Evolutionary conservation across 139 green algal genomes (phyloP).

Genomic region (Tetradesmus lagerheimii): DNA sequence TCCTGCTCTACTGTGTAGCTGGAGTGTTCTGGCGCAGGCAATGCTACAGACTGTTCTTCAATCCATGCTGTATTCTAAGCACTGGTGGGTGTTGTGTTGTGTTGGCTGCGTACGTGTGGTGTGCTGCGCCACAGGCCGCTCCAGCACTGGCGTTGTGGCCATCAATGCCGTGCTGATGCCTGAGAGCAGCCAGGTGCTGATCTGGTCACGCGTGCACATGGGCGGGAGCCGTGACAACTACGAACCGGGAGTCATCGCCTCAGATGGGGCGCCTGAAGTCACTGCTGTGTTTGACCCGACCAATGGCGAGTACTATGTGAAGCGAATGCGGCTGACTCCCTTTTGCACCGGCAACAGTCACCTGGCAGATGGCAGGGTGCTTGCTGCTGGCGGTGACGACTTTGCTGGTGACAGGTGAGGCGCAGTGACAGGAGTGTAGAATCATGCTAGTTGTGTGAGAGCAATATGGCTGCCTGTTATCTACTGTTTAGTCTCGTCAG

Average conservation of each 20-base stretch:
- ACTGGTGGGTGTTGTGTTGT: too few relatives aligned
- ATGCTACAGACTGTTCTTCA: too few relatives aligned
- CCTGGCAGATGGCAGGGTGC: neutral
- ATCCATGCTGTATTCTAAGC: too few relatives aligned
- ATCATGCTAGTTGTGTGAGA: too few relatives aligned
- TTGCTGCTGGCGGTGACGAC: neutral
- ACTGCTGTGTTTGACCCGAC: neutral
- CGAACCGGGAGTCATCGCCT: neutral
- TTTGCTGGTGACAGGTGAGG: neutral
- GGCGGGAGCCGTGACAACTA: neutral
- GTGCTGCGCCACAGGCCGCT: neutral
- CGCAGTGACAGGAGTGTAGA: too few relatives aligned
- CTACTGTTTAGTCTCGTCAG: too few relatives aligned
- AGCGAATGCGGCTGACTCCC: neutral
- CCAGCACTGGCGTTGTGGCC: slow-evolving; percentile 26
- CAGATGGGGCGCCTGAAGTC: neutral
- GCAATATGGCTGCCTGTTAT: too few relatives aligned
- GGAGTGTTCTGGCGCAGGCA: too few relatives aligned
- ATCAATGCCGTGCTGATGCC: slow-evolving; percentile 14
- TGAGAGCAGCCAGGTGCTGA: neutral
- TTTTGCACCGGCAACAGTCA: neutral
- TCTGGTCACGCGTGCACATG: slow-evolving; percentile 4
- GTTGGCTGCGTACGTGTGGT: too few relatives aligned
- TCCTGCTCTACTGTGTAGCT: too few relatives aligned
- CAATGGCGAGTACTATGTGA: neutral